Evolutionary conservation across 345 rosid species (phyloP), one percentile per base, ranked within the genome.

Genomic region (Eucalyptus marginata): DNA sequence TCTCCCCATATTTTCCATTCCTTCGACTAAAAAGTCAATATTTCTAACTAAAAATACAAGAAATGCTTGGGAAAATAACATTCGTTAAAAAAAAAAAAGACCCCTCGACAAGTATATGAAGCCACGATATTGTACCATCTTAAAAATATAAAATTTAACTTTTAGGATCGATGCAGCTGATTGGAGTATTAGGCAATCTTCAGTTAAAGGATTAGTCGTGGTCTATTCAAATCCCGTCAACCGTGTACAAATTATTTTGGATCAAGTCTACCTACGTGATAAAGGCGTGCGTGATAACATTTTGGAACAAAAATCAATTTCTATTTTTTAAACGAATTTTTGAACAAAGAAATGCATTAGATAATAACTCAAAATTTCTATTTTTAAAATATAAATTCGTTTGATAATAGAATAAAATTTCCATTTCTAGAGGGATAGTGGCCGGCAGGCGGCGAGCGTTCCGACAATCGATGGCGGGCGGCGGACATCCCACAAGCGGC

Each of bases 391-490:
- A 52, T 0, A 1, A 52, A 52, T 52, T 0, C 10, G 0, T 52
- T 52, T 20, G 1, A 20, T 20, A 20, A 52, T 20, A 20, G 0
- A 52, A 52, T 52, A 20, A 52, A 52, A 7, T 52, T 52, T 52
- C 0, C 2, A 52, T 20, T 52, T 20, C 5, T 20, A 20, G 5
- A 20, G 5, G 4, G 1, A 20, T 1, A 1, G 5, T 20, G 58
- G 24, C 5, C 0, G 0, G 0, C 4, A 1, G 4, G 25, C 0
- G 1, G 4, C 4, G 1, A 18, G 5, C 10, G 0, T 52, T 0
- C 1, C 1, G 2, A 52, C 2, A 8, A 18, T 0, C 4, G 2
- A 52, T 52, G 1, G 58, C 0, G 25, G 0, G 25, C 25, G 2
- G 4, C 0, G 0, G 2, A 52, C 25, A 52, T 52, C 10, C 58